These are phyloP conservation scores for Cicer yamashitae DNA, from an alignment of 306 rosid genomes.

Conservation along the genomic window DNA sequence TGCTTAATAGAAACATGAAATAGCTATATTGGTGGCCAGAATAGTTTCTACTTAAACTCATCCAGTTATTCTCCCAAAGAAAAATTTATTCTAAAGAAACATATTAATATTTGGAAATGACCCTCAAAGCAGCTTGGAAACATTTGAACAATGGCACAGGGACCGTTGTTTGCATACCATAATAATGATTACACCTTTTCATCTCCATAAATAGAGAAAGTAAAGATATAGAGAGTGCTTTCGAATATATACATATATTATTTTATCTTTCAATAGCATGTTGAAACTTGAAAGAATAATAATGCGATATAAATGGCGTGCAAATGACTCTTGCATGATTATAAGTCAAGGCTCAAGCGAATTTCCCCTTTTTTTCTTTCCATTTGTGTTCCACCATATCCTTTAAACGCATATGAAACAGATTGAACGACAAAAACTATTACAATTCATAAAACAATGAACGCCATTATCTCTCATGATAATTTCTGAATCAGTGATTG, in stretches of 20 bases:
- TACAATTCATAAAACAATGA: neutral
- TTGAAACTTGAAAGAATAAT: neutral
- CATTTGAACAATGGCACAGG: neutral
- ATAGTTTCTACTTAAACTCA: neutral
- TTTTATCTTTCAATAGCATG: neutral
- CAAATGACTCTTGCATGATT: no score
- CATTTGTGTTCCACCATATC: no score
- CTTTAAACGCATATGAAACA: no score
- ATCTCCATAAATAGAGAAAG: neutral
- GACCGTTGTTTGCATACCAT: neutral
- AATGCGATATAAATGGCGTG: no score
- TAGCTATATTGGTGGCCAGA: neutral
- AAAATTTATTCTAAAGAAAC: neutral
- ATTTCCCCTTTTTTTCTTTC: no score
- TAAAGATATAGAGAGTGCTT: neutral
- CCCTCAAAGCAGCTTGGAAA: neutral
- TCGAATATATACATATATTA: neutral
- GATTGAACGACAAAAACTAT: no score
- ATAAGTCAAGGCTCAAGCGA: no score
- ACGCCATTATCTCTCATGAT: neutral
- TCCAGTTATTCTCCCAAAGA: neutral
- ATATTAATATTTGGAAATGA: slow-evolving; percentile 33
- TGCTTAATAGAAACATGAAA: slow-evolving; percentile 3
- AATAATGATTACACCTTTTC: neutral
- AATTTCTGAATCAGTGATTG: no score